Evolutionary conservation across 352 stramenopile species (phyloP), one percentile per base, ranked within the genome.

Genomic region (Globisporangium ultimum): DNA sequence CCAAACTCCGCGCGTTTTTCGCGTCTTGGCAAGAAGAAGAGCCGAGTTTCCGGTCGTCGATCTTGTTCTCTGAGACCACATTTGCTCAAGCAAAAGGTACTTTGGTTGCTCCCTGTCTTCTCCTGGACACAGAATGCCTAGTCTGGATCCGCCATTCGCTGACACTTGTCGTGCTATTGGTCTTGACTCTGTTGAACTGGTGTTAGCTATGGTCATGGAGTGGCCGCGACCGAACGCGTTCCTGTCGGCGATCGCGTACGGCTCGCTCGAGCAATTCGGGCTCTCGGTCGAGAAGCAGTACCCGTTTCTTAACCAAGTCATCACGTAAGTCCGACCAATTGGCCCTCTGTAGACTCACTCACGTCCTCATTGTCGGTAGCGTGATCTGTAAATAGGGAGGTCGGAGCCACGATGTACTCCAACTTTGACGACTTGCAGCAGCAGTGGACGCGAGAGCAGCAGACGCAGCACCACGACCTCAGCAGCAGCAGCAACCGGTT

Each of bases 71-170:
- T 17, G 80, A 90, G 57, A 71, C 78, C 5, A 76, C 68, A 3
- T 87, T 87, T 43, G 70, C 71, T 2, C 77, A 87, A 20, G 76
- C 76, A 1, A 84, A 83, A 78, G 71, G 78, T 84, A 56, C 15
- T 17, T 15, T 48, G 5, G 8, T 20, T 48, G 8, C 7, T 7
- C 3, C 50, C 12, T 18, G 7, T 61, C 22, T 43, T 36, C 32
- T 21, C n/a, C n/a, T n/a, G n/a, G n/a, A n/a, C n/a, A n/a, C n/a
- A n/a, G n/a, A n/a, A n/a, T 50, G 40, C 34, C 9, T 15, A 20
- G 22, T 43, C 32, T 34, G 17, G 18, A 11, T 28, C 40, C 32
- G 24, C 24, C 5, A 11, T 28, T 32, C 32, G 24, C 24, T 28
- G 24, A 5, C 24, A 28, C 24, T 28, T 52, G 42, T 42, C 8